Conservation (phyloP, 371 early-diverging fungal genomes). For the Dipsacomyces acuminosporus region DNA sequence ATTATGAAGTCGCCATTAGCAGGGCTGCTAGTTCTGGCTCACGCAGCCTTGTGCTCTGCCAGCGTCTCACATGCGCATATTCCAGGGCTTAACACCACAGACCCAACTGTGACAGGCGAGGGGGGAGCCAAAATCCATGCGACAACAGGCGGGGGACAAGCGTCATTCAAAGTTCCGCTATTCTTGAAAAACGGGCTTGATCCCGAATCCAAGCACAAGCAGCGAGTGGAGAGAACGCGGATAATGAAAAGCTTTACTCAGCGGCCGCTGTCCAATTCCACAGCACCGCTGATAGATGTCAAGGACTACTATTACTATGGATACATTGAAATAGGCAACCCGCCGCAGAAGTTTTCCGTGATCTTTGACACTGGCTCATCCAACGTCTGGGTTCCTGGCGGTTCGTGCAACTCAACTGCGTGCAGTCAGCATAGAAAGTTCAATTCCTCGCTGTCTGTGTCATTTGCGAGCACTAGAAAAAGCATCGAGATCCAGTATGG, state of each 20-base stretch:
- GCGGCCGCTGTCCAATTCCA: slow-evolving; percentile 46
- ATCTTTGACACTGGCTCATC: slow-evolving; percentile 93
- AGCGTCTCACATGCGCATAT: background rate
- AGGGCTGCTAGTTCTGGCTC: background rate
- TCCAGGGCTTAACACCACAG: background rate
- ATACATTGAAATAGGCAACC: slow-evolving; percentile 78
- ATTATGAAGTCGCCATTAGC: background rate
- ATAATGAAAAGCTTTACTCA: slow-evolving; percentile 31
- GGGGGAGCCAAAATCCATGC: slow-evolving; percentile 20
- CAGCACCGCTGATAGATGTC: slow-evolving; percentile 71
- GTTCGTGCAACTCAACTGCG: slow-evolving; percentile 79
- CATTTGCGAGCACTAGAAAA: slow-evolving; percentile 71
- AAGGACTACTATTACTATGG: slow-evolving; percentile 94
- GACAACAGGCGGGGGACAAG: slow-evolving; percentile 10
- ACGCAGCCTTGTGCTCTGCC: background rate
- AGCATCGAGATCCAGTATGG: slow-evolving; percentile 86
- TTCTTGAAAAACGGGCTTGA: slow-evolving; percentile 38
- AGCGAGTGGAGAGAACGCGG: slow-evolving; percentile 25
- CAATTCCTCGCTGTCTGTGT: slow-evolving; percentile 55
- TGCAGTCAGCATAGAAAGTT: slow-evolving; percentile 83
- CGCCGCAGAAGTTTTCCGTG: slow-evolving; percentile 84
- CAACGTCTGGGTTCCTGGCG: slow-evolving; percentile 94
- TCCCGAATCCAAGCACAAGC: slow-evolving; percentile 35
- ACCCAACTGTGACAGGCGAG: slow-evolving; percentile 9
- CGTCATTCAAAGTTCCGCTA: slow-evolving; percentile 31